These are phyloP conservation scores for Taxawa tesnikishii DNA, from an alignment of 2,329 filamentous ascomycete genomes.

Conservation along the genomic window DNA sequence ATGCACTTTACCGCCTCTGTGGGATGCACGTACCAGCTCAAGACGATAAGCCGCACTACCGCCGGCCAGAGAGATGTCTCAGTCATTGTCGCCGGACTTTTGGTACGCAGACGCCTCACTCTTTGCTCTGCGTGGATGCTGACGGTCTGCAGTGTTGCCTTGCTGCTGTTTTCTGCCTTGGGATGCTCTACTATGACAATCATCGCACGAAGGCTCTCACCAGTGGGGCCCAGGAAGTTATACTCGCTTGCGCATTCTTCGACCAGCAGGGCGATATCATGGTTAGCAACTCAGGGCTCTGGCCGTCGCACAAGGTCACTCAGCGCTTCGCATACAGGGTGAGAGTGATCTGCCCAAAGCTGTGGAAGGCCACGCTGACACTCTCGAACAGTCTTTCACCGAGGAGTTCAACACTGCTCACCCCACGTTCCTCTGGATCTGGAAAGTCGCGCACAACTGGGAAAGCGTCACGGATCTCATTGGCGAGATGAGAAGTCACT, in stretches of 20 bases:
- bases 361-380: not conserved
- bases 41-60: constrained; percentile 28
- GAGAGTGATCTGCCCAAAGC: constrained; percentile 8
- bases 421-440: constrained; percentile 79
- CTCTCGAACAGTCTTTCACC: constrained; percentile 39
- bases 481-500: constrained; percentile 58
- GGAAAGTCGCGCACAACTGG: constrained; percentile 72
- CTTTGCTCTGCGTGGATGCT: not conserved
- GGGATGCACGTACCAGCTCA: constrained; percentile 55
- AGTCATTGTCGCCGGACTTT: constrained; percentile 58
- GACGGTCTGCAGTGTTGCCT: constrained; percentile 21
- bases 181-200: constrained; percentile 24
- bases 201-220: constrained; percentile 22
- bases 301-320: constrained; percentile 67
- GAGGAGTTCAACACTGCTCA: constrained; percentile 68
- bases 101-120: constrained; percentile 38
- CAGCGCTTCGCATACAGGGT: constrained; percentile 60
- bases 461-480: constrained; percentile 53
- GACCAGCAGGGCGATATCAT: constrained; percentile 54
- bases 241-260: constrained; percentile 51
- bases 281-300: constrained; percentile 55
- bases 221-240: constrained; percentile 39
- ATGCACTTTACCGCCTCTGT: constrained; percentile 78
- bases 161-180: constrained; percentile 23
- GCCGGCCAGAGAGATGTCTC: constrained; percentile 45